Evolutionary conservation across 2,329 filamentous ascomycete genomes (phyloP).

Genomic region (Aspergillus thermomutatus): DNA sequence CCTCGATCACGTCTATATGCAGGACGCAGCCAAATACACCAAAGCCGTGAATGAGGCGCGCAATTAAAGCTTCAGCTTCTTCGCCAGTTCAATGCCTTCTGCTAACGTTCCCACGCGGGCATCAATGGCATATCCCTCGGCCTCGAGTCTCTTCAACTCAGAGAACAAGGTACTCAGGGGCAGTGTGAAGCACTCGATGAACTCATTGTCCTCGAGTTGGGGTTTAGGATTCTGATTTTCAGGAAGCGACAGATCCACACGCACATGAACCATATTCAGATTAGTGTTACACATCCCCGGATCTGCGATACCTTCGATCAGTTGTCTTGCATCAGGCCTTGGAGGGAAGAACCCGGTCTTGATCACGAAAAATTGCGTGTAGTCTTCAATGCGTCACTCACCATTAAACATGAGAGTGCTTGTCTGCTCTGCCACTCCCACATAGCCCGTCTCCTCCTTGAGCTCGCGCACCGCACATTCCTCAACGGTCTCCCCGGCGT

Average conservation of each 20-base stretch:
- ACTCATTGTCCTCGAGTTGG: constrained; percentile 73
- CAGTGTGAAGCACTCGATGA: constrained; percentile 74
- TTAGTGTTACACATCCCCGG: constrained; percentile 51
- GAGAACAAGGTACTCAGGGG: constrained; percentile 62
- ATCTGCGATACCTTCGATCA: constrained; percentile 28
- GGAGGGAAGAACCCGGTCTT: neutral
- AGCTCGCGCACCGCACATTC: constrained; percentile 57
- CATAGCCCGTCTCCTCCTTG: constrained; percentile 62
- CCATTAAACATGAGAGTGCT: constrained; percentile 46
- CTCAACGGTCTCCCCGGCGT: constrained; percentile 54
- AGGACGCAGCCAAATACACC: neutral
- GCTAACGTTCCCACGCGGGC: constrained; percentile 73
- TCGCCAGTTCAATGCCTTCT: constrained; percentile 72
- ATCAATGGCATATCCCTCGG: constrained; percentile 73
- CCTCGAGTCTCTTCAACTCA: constrained; percentile 64
- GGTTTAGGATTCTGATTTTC: constrained; percentile 69
- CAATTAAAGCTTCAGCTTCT: constrained; percentile 36
- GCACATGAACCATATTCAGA: constrained; percentile 62
- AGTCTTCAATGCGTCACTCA: constrained; percentile 19
- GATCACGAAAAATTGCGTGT: neutral
- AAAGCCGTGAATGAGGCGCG: neutral
- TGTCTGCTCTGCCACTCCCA: constrained; percentile 46
- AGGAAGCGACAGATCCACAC: constrained; percentile 64
- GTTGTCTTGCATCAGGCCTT: neutral
- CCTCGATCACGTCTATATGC: neutral